Conservation (phyloP, 163 green algal species). For the Prototheca wickerhamii region DNA sequence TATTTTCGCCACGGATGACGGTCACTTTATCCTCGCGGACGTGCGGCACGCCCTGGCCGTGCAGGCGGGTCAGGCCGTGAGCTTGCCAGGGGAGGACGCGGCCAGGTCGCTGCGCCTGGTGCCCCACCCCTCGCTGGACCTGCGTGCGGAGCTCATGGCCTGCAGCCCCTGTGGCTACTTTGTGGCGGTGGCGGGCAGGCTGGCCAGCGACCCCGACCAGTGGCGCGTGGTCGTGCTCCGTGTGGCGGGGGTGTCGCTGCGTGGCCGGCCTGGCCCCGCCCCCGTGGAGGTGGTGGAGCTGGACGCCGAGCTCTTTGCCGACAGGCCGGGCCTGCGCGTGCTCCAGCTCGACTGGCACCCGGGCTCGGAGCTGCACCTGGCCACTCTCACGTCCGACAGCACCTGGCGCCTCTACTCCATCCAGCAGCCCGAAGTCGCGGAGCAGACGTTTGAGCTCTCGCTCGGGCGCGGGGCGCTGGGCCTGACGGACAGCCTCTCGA, state of each 20-base stretch:
- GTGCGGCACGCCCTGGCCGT: background rate
- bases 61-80: background rate
- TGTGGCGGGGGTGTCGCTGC: background rate
- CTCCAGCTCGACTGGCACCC: constrained; percentile 33
- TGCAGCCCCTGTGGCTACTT: background rate
- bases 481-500: background rate
- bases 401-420: constrained; percentile 27
- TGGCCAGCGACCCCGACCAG: background rate
- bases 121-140: background rate
- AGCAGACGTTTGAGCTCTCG: constrained; percentile 34
- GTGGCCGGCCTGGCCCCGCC: background rate
- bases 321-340: constrained; percentile 22
- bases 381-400: constrained; percentile 24
- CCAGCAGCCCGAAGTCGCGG: constrained; percentile 14
- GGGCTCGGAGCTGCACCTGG: constrained; percentile 22
- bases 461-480: background rate
- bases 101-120: background rate
- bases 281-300: constrained; percentile 8
- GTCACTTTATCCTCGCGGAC: background rate
- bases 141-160: background rate
- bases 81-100: background rate
- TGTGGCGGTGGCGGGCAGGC: background rate
- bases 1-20: background rate
- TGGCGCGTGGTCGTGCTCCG: background rate
- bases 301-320: constrained; percentile 20